These are phyloP conservation scores for Boletus reticuloceps DNA, from an alignment of 768 basidiomycete species.

Conservation along the genomic window DNA sequence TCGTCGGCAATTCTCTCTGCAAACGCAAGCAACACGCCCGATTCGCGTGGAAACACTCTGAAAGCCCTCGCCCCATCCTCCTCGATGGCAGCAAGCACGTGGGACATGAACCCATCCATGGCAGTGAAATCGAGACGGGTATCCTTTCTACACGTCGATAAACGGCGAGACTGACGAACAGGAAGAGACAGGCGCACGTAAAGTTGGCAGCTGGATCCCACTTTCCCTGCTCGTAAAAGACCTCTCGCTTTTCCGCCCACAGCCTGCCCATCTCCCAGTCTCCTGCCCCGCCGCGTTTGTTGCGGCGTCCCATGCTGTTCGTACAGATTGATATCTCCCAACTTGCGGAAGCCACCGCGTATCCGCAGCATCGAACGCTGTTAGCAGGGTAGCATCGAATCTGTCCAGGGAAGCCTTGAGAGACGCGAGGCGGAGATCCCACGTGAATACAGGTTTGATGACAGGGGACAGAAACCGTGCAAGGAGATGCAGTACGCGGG, in stretches of 20 bases:
- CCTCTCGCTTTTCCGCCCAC: conserved; percentile 93
- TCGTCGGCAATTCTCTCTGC: conserved; percentile 79
- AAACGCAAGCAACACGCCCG: conserved; percentile 77
- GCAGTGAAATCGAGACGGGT: conserved; percentile 78
- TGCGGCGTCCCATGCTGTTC: neutral
- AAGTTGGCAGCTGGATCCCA: conserved; percentile 86
- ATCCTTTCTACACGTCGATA: conserved; percentile 39
- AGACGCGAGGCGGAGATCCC: conserved; percentile 58
- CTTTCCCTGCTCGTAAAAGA: conserved; percentile 81
- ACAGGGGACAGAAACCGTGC: conserved; percentile 67
- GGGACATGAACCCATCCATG: conserved; percentile 89
- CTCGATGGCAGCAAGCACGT: conserved; percentile 58
- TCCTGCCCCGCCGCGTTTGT: neutral
- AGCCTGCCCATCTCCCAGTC: conserved; percentile 95
- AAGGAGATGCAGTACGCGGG: conserved; percentile 70
- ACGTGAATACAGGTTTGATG: conserved; percentile 70
- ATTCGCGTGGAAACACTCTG: conserved; percentile 79
- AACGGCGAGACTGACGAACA: neutral
- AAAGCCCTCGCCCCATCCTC: conserved; percentile 81
- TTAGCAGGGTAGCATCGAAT: conserved; percentile 84
- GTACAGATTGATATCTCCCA: conserved; percentile 1
- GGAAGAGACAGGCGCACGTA: conserved; percentile 45
- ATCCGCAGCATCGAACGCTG: conserved; percentile 88
- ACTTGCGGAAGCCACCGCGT: conserved; percentile 56
- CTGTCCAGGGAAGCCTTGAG: conserved; percentile 80